A percentile compares a stretch with the other conserved stretches of the same genome.
Evolutionary conservation across 805 yeast genomes (phyloP).

Genomic region (Ogataea parapolymorpha): DNA sequence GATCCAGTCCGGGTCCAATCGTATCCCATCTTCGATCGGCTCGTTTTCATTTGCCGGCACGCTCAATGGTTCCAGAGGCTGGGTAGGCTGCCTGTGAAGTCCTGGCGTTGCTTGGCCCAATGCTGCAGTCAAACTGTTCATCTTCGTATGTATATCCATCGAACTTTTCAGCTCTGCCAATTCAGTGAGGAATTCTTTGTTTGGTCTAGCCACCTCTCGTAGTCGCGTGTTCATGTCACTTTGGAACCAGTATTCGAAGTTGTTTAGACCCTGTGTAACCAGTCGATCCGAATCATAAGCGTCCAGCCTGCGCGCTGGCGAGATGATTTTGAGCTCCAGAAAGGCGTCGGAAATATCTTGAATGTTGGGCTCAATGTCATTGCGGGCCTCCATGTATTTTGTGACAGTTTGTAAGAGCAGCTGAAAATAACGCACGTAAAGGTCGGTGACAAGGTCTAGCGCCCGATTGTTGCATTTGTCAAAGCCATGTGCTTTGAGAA

Average conservation of each 20-base stretch:
- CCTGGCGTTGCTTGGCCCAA: conserved; percentile 27
- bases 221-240: conserved; percentile 44
- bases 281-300: conserved; percentile 47
- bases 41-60: neutral
- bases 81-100: conserved; percentile 12
- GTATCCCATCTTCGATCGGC: conserved; percentile 2
- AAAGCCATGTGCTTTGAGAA: conserved; percentile 78
- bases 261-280: conserved; percentile 45
- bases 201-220: conserved; percentile 36
- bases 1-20: conserved; percentile 34
- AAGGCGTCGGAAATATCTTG: conserved; percentile 75
- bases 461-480: conserved; percentile 71
- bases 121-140: conserved; percentile 34
- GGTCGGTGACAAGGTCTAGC: conserved; percentile 73
- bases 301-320: conserved; percentile 55
- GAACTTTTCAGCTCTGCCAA: conserved; percentile 19
- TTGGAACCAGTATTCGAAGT: conserved; percentile 56
- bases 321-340: conserved; percentile 56
- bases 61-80: neutral
- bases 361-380: conserved; percentile 36
- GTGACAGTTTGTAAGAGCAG: conserved; percentile 50
- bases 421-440: conserved; percentile 61
- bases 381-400: conserved; percentile 46
- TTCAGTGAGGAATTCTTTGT: conserved; percentile 23
- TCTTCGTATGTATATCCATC: conserved; percentile 28